Evolutionary conservation across 2,329 filamentous ascomycete genomes (phyloP), one percentile per base, ranked within the genome.

Genomic region (Calycina herbarum): DNA sequence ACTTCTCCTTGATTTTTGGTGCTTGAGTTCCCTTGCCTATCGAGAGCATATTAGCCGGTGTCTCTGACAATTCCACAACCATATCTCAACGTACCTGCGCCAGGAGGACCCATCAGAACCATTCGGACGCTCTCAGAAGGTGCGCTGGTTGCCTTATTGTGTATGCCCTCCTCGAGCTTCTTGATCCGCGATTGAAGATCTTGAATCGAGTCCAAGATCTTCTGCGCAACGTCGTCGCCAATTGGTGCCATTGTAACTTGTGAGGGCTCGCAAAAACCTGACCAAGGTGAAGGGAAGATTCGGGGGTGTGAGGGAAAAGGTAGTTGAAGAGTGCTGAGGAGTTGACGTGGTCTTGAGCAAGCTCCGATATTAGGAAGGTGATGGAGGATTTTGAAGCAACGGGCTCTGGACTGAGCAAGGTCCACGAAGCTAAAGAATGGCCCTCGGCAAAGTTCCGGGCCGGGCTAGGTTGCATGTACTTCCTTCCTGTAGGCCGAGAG

Each of bases 21-120:
- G 95, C 95, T 81, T 99, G 95, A 54, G 95, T 99, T 81, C 95
- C 95, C 88, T 99, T 99, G 83, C 95, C 95, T 98, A 76, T 68
- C 69, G 60, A 65, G 66, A 61, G 45, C 35, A 63, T 64, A 72
- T 73, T 73, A 73, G 73, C 67, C 64, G 68, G 62, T 65, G 62
- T 57, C 62, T 33, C 60, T 61, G 45, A 54, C 62, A n/a, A 51
- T 57, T 54, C 20, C 31, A 64, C 24, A 64, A n/a, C 48, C 13
- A 45, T 17, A 48, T 48, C 63, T 58, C 31, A 57, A 83, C 91
- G 75, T 87, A 98, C 95, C 95, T 80, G 95, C 95, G 80, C 95
- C 95, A 65, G 95, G 95, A 77, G 95, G 95, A 45, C 95, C 95
- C 83, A 99, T 98, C 76, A 99, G 83, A 76, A 99, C 93, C 91